A percentile compares a stretch with the other conserved stretches of the same genome.
These are phyloP conservation scores for Cladophialophora immunda DNA, from an alignment of 2,329 filamentous ascomycete species.

Conservation along the genomic window DNA sequence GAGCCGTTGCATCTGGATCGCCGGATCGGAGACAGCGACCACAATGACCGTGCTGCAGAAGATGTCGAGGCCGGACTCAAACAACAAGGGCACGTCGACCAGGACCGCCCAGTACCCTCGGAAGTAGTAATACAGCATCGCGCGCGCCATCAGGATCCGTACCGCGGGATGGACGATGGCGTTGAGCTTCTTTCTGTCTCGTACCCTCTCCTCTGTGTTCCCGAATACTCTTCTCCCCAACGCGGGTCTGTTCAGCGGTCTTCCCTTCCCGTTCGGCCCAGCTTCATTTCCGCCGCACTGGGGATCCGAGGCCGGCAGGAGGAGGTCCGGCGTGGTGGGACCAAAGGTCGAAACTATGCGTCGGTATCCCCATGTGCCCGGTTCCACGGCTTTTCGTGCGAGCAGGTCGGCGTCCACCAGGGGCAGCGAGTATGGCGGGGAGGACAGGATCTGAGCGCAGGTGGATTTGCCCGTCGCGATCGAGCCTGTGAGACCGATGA, in stretches of 20 bases:
- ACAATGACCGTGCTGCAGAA: slow-evolving; percentile 88
- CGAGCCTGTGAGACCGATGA: slow-evolving; percentile 94
- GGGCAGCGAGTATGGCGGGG: slow-evolving; percentile 83
- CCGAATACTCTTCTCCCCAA: slow-evolving; percentile 90
- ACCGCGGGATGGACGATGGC: slow-evolving; percentile 93
- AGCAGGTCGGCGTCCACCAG: slow-evolving; percentile 94
- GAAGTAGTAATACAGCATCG: slow-evolving; percentile 76
- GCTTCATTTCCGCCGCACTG: slow-evolving; percentile 42
- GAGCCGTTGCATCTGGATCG: slow-evolving; percentile 82
- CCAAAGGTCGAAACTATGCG: slow-evolving; percentile 84
- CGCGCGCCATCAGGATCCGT: slow-evolving; percentile 78
- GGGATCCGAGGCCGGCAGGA: slow-evolving; percentile 66
- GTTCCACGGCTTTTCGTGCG: slow-evolving; percentile 92
- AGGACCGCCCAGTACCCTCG: slow-evolving; percentile 86
- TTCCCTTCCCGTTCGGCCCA: slow-evolving; percentile 61
- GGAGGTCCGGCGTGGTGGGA: slow-evolving; percentile 83
- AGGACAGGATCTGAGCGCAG: slow-evolving; percentile 82
- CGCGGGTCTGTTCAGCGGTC: slow-evolving; percentile 84
- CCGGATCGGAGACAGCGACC: slow-evolving; percentile 81
- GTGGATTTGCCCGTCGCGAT: slow-evolving; percentile 99
- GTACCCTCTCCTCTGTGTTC: slow-evolving; percentile 71
- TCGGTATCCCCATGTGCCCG: slow-evolving; percentile 83
- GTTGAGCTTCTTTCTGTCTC: slow-evolving; percentile 81
- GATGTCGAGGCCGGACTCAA: slow-evolving; percentile 85
- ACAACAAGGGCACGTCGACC: slow-evolving; percentile 89